Percentiles rank a stretch among this genome's conserved stretches.
phyloP scores from a whole-genome alignment of 371 early-diverging fungal genomes.

The Nematocida minor region DNA sequence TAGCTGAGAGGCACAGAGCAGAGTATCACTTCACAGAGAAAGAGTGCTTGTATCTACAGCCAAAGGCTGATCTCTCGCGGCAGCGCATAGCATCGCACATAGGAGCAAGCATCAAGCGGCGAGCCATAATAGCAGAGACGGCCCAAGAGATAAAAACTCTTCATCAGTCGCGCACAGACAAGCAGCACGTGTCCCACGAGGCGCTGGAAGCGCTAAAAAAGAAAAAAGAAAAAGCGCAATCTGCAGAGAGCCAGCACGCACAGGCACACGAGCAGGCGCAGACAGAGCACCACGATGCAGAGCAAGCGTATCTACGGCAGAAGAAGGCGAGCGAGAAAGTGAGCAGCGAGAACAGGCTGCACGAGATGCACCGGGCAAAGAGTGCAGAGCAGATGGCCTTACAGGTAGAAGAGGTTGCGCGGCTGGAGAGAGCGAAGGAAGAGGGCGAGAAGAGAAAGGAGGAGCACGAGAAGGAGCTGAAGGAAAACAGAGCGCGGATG shows the following conservation, averaged over 20 bases:
- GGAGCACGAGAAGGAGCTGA: conserved; percentile 4
- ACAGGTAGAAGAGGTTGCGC: background rate
- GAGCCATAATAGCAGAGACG: background rate
- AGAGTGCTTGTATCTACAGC: conserved; percentile 68
- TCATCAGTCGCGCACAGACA: background rate
- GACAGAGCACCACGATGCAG: no score
- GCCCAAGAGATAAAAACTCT: background rate
- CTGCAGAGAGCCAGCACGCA: conserved; percentile 12
- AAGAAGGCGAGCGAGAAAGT: background rate
- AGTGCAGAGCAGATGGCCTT: background rate
- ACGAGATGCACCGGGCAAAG: conserved; percentile 71
- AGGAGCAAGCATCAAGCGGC: conserved; percentile 13
- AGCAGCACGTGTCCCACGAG: conserved; percentile 22
- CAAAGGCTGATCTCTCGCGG: conserved; percentile 72
- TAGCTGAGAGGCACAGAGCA: conserved; percentile 74
- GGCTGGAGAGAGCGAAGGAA: background rate
- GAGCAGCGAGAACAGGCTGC: conserved; percentile 70
- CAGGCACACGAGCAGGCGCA: background rate
- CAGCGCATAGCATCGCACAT: conserved; percentile 45
- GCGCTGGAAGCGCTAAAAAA: conserved; percentile 70
- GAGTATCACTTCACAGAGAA: conserved; percentile 62
- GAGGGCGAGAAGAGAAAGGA: background rate
- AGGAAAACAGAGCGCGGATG: conserved; percentile 12
- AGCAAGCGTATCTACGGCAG: background rate
- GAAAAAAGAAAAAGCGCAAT: conserved; percentile 70